A percentile compares a stretch with the other conserved stretches of the same genome.
Conservation (phyloP, 2,329 filamentous ascomycete genomes). For the Neospermospora avenae region DNA sequence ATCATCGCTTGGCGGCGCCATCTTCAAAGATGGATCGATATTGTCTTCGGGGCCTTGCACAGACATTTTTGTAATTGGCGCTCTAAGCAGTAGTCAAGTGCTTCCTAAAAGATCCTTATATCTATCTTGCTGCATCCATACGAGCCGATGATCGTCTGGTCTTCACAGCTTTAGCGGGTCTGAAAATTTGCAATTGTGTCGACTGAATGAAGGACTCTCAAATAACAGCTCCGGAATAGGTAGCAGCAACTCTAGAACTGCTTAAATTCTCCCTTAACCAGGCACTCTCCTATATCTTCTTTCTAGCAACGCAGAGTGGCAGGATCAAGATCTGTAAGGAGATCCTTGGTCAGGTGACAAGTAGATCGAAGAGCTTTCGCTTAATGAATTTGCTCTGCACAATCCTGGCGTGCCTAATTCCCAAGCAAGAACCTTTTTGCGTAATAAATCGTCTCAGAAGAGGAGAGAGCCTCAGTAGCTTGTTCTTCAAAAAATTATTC, state of each 20-base stretch:
- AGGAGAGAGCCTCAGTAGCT: too few relatives aligned
- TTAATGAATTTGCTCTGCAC: neutral
- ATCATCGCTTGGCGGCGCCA: conserved; percentile 24
- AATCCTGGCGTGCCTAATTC: too few relatives aligned
- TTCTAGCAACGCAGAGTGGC: neutral
- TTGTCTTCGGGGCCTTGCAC: neutral
- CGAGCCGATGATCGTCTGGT: neutral
- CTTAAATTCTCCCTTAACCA: neutral
- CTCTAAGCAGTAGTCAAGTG: too few relatives aligned
- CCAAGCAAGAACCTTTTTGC: too few relatives aligned
- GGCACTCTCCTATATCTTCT: too few relatives aligned
- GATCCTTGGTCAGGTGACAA: neutral
- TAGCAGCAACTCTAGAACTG: neutral
- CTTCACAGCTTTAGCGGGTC: neutral
- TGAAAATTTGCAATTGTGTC: neutral
- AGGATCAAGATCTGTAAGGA: neutral
- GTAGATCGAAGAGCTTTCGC: conserved; percentile 2
- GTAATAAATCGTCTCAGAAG: too few relatives aligned
- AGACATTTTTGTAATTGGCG: neutral
- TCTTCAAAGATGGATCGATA: neutral
- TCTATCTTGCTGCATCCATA: neutral
- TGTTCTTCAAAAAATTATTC: too few relatives aligned
- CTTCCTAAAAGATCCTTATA: neutral
- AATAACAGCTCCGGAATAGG: neutral
- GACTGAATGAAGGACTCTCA: neutral